Base-by-base conservation (phyloP, 176 grass and related monocot genomes). In the Lolium multiflorum region DNA sequence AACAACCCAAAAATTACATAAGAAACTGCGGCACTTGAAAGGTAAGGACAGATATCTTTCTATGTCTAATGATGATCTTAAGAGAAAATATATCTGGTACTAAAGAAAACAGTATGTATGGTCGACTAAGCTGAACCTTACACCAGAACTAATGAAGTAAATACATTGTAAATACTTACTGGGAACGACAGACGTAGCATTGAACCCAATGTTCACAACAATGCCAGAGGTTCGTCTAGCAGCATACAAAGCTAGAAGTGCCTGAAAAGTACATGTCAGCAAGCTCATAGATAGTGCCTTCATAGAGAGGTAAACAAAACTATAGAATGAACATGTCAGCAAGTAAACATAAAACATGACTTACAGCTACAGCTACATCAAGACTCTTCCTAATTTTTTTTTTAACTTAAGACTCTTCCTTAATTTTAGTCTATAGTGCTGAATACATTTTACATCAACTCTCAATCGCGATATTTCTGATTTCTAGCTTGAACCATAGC, bases 121-220 rank as follows among this genome's bases (percentile, higher is more conserved):
- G 3, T 50, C 24, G 38, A 39, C 25, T 18, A 14, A 39, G 74
- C 58, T 48, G 3, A 78, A 61, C 18, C 76, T 68, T 55, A 52
- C 2, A 37, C 56, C 67, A 68, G 15, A 48, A 81, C 9, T 59
- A 21, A 83, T 83, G 52, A 83, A 59, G 14, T 10, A 41, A 61
- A 67, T 4, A 43, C 13, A 57, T 46, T 21, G n/a, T 47, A 82
- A 74, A 73, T 79, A 89, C 91, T 89, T 84, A 98, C 97, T 90
- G 52, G 97, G 97, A 75, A 96, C 93, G 72, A 98, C 28, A 52
- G 90, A 94, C 22, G 96, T 98, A 44, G 64, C 55, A 87, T 98
- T 90, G 82, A 98, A 98, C 78, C 96, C 96, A 91, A 98, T 89
- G 86, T 98, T 93, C 75, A 98, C 90, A 88, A 98, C 88, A 69